A percentile compares a stretch with the other conserved stretches of the same genome.
phyloP scores from a whole-genome alignment of 106 monocot species.

The Vanilla planifolia region DNA sequence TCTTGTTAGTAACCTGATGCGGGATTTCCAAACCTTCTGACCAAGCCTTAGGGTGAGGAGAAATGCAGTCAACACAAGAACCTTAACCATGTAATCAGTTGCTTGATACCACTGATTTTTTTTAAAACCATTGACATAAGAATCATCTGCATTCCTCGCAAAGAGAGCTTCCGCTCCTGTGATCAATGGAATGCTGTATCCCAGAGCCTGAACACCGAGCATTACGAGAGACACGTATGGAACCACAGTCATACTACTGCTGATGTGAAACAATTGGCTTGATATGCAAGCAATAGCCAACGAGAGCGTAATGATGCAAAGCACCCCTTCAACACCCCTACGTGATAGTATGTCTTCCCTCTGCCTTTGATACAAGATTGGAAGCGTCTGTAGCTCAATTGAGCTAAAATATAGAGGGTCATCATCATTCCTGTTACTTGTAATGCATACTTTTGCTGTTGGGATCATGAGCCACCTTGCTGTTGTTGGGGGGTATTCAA shows the following conservation, averaged over 20 bases:
- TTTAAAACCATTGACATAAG: slow-evolving; percentile 21
- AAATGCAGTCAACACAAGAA: slow-evolving; percentile 42
- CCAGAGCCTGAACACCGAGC: slow-evolving; percentile 62
- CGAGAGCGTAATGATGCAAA: slow-evolving; percentile 36
- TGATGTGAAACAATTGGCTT: slow-evolving; percentile 47
- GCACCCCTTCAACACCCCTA: slow-evolving; percentile 42
- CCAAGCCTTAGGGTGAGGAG: slow-evolving; percentile 53
- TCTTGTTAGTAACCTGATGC: slow-evolving; percentile 45
- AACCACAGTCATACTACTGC: slow-evolving; percentile 9
- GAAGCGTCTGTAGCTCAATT: slow-evolving; percentile 50
- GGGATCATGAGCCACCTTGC: slow-evolving; percentile 55
- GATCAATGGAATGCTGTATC: slow-evolving; percentile 63
- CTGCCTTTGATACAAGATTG: slow-evolving; percentile 41
- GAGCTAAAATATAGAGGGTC: slow-evolving; percentile 49
- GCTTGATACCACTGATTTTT: slow-evolving; percentile 26
- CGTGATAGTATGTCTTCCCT: slow-evolving; percentile 53
- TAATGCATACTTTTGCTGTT: slow-evolving; percentile 38
- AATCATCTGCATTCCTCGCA: slow-evolving; percentile 19
- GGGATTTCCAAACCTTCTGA: slow-evolving; percentile 68
- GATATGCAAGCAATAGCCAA: slow-evolving; percentile 32
- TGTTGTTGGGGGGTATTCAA: slow-evolving; percentile 67
- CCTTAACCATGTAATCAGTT: slow-evolving; percentile 46
- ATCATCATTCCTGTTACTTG: slow-evolving; percentile 42
- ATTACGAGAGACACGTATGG: slow-evolving; percentile 52
- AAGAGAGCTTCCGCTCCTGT: slow-evolving; percentile 60